A percentile compares a stretch with the other conserved stretches of the same genome.
Evolutionary conservation across 225 moss, liverwort and hornwort species (phyloP).

Genomic region (Asterella californica): DNA sequence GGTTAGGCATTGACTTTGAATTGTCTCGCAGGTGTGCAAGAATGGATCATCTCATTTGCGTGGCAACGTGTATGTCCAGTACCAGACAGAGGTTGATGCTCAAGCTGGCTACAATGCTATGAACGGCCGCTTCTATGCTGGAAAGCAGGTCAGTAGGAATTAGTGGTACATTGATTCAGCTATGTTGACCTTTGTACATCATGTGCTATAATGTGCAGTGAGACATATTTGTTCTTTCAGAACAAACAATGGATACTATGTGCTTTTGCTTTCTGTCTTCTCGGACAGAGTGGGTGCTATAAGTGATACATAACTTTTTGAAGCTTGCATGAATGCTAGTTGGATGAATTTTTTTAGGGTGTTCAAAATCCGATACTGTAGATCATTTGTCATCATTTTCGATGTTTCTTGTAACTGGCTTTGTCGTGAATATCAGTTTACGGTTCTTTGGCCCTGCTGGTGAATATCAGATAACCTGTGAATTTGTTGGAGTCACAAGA

Average conservation of each 20-base stretch:
- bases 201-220: background rate
- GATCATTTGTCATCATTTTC: background rate
- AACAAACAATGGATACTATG: background rate
- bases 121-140: conserved; percentile 96
- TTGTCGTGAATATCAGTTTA: conserved; percentile 50
- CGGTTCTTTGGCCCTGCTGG: conserved; percentile 22
- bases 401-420: background rate
- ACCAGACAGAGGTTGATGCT: conserved; percentile 63
- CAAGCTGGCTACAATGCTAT: conserved; percentile 78
- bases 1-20: background rate
- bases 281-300: background rate
- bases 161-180: too few species aligned
- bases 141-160: conserved; percentile 68
- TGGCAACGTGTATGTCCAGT: conserved; percentile 97
- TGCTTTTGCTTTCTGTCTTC: background rate
- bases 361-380: background rate
- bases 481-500: conserved; percentile 86
- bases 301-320: background rate
- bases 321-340: background rate
- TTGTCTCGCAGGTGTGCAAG: conserved; percentile 71
- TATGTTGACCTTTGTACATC: background rate
- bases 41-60: conserved; percentile 85
- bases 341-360: too few species aligned
- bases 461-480: conserved; percentile 81
- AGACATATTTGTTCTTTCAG: too few species aligned